Evolutionary conservation across 108 stramenopile genomes (phyloP).

Genomic region (Craspedostauros australis): DNA sequence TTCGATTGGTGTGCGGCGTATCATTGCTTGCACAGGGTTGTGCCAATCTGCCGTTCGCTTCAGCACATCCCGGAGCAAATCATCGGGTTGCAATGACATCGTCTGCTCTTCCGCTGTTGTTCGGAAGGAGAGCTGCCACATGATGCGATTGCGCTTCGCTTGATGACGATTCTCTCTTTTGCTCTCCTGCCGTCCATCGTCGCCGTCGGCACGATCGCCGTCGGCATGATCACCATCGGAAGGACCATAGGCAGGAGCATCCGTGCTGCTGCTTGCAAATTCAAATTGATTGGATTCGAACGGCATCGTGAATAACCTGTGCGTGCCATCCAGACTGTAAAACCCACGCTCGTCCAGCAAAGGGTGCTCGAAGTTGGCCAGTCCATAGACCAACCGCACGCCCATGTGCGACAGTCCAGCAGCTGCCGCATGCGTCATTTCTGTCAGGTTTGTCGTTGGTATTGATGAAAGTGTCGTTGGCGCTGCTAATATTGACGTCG

Average conservation of each 20-base stretch:
- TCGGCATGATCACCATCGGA: too few species aligned
- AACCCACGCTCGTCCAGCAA: conserved; percentile 77
- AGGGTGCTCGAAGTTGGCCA: conserved; percentile 56
- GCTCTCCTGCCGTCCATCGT: not conserved
- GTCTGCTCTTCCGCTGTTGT: conserved; percentile 19
- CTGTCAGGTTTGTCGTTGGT: conserved; percentile 9
- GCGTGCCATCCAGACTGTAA: conserved; percentile 65
- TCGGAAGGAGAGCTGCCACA: conserved; percentile 84
- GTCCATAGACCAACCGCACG: conserved; percentile 72
- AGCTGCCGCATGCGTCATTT: not conserved
- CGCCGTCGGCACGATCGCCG: not conserved
- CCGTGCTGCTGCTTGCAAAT: conserved; percentile 5
- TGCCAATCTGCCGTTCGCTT: conserved; percentile 62
- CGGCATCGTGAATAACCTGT: conserved; percentile 85
- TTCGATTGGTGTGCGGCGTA: conserved; percentile 49
- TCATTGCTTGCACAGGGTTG: conserved; percentile 61
- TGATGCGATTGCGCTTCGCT: conserved; percentile 37
- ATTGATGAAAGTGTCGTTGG: not conserved
- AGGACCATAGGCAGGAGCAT: not conserved
- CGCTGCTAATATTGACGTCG: not conserved
- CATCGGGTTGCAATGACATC: conserved; percentile 22
- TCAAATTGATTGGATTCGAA: conserved; percentile 53
- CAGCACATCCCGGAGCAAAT: conserved; percentile 50
- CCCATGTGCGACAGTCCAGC: conserved; percentile 38
- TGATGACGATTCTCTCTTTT: not conserved